A percentile compares a stretch with the other conserved stretches of the same genome.
Evolutionary conservation across 768 basidiomycete species (phyloP).

Genomic region (Cyclocybe cylindracea): DNA sequence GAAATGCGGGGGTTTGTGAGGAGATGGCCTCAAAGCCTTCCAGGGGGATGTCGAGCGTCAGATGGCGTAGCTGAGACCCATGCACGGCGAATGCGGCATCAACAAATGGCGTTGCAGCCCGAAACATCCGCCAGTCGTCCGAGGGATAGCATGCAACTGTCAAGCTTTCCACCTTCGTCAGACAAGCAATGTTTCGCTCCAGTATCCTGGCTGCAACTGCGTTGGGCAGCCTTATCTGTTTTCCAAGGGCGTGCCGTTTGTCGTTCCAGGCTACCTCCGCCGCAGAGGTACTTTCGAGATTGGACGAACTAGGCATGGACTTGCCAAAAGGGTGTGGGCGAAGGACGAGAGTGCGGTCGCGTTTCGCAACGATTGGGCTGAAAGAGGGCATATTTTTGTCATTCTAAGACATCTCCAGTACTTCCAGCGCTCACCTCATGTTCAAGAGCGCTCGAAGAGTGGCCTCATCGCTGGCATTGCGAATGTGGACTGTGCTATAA

Average conservation of each 20-base stretch:
- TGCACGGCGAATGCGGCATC: background rate
- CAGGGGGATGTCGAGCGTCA: conserved; percentile 4
- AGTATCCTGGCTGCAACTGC: background rate
- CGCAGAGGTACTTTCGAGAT: background rate
- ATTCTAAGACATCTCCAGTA: background rate
- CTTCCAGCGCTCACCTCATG: conserved; percentile 8
- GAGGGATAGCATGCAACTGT: conserved; percentile 7
- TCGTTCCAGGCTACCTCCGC: background rate
- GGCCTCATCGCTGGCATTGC: conserved; percentile 5
- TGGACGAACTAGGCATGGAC: background rate
- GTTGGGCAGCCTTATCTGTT: background rate
- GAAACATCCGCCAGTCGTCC: conserved; percentile 7
- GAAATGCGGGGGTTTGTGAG: background rate
- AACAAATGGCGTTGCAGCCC: background rate
- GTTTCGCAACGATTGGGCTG: conserved; percentile 1
- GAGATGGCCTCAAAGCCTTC: conserved; percentile 1
- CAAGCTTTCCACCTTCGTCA: conserved; percentile 9
- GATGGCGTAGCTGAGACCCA: background rate
- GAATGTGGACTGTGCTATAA: conserved; percentile 10
- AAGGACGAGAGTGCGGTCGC: conserved; percentile 7
- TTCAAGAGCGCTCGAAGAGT: conserved; percentile 5
- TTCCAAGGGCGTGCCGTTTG: background rate
- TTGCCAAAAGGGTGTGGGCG: conserved; percentile 12
- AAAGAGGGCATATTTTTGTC: background rate
- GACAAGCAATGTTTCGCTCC: conserved; percentile 4